Conservation (phyloP, 2,329 filamentous ascomycete genomes). For the Penicillium palitans region DNA sequence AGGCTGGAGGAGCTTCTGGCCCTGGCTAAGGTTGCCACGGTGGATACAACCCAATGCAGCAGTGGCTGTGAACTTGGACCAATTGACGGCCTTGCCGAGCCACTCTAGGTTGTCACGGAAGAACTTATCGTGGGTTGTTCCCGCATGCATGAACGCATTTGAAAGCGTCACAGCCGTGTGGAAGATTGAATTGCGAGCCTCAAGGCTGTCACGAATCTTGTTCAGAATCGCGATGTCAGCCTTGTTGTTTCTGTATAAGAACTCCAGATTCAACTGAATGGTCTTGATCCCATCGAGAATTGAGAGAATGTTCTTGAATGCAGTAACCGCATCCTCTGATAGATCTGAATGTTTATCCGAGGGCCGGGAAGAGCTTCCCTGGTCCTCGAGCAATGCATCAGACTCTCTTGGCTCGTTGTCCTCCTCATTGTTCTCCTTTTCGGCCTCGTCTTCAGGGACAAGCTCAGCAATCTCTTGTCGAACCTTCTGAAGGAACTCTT, state of each 20-base stretch:
- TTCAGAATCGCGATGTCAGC: constrained; percentile 90
- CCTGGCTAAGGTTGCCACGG: constrained; percentile 89
- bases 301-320: constrained; percentile 57
- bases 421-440: constrained; percentile 52
- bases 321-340: constrained; percentile 54
- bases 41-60: constrained; percentile 96
- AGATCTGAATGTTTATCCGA: constrained; percentile 45
- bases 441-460: constrained; percentile 43
- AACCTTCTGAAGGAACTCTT: constrained; percentile 92
- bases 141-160: constrained; percentile 99
- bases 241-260: constrained; percentile 92
- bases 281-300: constrained; percentile 87
- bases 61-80: constrained; percentile 98
- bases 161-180: constrained; percentile 96
- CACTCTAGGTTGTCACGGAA: constrained; percentile 98
- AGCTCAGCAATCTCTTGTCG: constrained; percentile 71
- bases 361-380: constrained; percentile 40
- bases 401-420: constrained; percentile 57
- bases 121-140: constrained; percentile 96
- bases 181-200: constrained; percentile 96
- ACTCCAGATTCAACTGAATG: constrained; percentile 93
- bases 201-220: constrained; percentile 92
- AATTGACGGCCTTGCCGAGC: constrained; percentile 97
- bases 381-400: constrained; percentile 58
- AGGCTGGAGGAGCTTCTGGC: constrained; percentile 87